Base-by-base conservation (phyloP, 2,329 filamentous ascomycete species). In the Mariannaea elegans region DNA sequence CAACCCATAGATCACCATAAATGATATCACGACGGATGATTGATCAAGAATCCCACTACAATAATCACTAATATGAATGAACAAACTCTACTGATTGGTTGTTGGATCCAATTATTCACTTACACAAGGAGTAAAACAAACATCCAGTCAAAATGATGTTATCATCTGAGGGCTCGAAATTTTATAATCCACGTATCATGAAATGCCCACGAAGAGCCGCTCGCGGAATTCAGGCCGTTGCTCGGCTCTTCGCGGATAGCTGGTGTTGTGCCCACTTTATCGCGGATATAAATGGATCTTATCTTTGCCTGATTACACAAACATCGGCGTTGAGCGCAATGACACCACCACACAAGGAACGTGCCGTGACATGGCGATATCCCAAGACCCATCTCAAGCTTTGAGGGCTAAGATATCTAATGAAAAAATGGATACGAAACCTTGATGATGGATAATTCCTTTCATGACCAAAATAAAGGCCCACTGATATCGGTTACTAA, bases 191-290 rank as follows among this genome's bases (percentile, higher is more conserved):
- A 36, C 34, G n/a, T 36, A 36, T 36, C 34, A n/a, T 36, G n/a
- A n/a, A n/a, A 36, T 3, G 5, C 32, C 7, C 32, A 4, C 24
- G 55, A 27, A 38, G 32, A 53, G 41, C 50, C 39, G 39, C 50
- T 45, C 39, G 50, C 50, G 50, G 50, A 53, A 53, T 53, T 36
- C 39, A 44, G n/a, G 29, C 50, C 50, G 50, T 24, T 13, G 39
- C 50, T 53, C 50, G 50, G 50, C 19, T 44, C 32, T 16, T 24
- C 41, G 39, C 50, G 50, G 48, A 3, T 41, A 42, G 34, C 41
- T 12, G 24, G 39, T 12, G 18, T 6, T 21, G 47, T 18, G 31
- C 29, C 49, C 49, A 53, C 50, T 36, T 53, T 31, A 45, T 14
- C 6, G 50, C 50, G 50, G 50, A 53, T 53, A 53, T 24, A 53